Evolutionary conservation across 768 basidiomycete genomes (phyloP).

Genomic region (Amanita muscaria): DNA sequence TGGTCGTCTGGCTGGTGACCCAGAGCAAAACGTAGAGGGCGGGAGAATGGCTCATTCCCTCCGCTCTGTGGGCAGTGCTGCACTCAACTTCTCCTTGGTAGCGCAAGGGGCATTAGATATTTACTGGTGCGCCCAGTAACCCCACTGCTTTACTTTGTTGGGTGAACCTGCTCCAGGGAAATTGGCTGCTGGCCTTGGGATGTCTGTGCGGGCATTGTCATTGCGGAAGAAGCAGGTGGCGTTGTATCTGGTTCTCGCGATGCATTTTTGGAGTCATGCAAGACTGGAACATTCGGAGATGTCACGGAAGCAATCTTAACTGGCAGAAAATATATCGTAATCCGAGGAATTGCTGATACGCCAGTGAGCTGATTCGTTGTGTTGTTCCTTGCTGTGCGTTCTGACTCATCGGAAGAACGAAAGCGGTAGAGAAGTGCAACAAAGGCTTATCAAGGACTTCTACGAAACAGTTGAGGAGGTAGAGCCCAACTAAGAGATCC

Average conservation of each 20-base stretch:
- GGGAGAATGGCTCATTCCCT: slow-evolving; percentile 84
- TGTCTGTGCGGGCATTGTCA: slow-evolving; percentile 86
- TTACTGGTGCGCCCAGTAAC: slow-evolving; percentile 56
- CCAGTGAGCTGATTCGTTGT: slow-evolving; percentile 26
- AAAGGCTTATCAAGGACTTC: slow-evolving; percentile 76
- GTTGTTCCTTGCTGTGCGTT: not conserved
- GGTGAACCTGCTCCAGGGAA: slow-evolving; percentile 40
- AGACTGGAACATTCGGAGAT: slow-evolving; percentile 40
- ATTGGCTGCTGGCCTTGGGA: slow-evolving; percentile 84
- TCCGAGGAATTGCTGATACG: slow-evolving; percentile 59
- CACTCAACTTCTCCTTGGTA: slow-evolving; percentile 74
- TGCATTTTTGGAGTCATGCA: slow-evolving; percentile 29
- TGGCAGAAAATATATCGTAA: slow-evolving; percentile 75
- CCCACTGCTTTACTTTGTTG: not conserved
- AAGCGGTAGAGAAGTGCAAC: slow-evolving; percentile 61
- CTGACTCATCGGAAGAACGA: slow-evolving; percentile 34
- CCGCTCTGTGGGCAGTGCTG: slow-evolving; percentile 76
- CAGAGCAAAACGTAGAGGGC: slow-evolving; percentile 47
- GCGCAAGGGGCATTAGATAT: slow-evolving; percentile 85
- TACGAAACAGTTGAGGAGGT: slow-evolving; percentile 75
- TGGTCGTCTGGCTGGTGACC: slow-evolving; percentile 66
- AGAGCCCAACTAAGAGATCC: slow-evolving; percentile 37
- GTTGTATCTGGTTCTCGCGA: slow-evolving; percentile 64
- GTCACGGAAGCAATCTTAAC: slow-evolving; percentile 63
- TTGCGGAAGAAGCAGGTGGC: slow-evolving; percentile 84